Conservation (phyloP, 495 filamentous ascomycete species). For the Aspergillus indologenus region DNA sequence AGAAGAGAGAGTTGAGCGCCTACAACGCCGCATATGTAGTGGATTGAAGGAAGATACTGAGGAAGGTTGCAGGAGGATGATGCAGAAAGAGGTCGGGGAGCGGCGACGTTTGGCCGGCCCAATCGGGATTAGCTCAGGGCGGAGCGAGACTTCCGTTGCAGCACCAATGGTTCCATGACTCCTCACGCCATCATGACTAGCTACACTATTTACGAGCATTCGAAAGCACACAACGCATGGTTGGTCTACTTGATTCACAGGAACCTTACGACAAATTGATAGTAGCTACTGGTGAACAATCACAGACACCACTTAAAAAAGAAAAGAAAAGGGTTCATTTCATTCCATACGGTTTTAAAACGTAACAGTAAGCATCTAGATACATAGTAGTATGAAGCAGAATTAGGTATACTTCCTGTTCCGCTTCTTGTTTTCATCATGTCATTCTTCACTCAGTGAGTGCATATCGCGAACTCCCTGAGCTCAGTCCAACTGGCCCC, state of each 20-base stretch:
- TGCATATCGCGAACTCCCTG: constrained; percentile 10
- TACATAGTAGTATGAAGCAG: constrained; percentile 2
- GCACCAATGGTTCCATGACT: neutral
- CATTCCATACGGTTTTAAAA: constrained; percentile 7
- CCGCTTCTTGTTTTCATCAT: constrained; percentile 4
- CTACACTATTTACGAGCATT: too few species aligned
- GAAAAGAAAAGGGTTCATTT: constrained; percentile 1
- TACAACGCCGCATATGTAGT: constrained; percentile 2
- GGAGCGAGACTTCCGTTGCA: neutral
- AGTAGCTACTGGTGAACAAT: too few species aligned
- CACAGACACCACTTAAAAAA: too few species aligned
- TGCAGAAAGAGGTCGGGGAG: constrained; percentile 1
- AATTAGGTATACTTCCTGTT: constrained; percentile 3
- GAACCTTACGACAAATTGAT: too few species aligned
- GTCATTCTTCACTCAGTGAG: constrained; percentile 24
- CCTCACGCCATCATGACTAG: too few species aligned
- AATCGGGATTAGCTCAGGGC: constrained; percentile 1
- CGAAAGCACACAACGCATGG: too few species aligned
- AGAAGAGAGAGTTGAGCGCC: neutral
- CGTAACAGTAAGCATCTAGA: constrained; percentile 1
- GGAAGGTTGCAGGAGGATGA: neutral
- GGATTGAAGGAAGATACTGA: neutral
- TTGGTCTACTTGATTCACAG: too few species aligned
- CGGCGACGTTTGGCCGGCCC: neutral
- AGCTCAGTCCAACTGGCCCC: constrained; percentile 12